Evolutionary conservation across 106 monocot species (phyloP).

Genomic region (Acorus gramineus): DNA sequence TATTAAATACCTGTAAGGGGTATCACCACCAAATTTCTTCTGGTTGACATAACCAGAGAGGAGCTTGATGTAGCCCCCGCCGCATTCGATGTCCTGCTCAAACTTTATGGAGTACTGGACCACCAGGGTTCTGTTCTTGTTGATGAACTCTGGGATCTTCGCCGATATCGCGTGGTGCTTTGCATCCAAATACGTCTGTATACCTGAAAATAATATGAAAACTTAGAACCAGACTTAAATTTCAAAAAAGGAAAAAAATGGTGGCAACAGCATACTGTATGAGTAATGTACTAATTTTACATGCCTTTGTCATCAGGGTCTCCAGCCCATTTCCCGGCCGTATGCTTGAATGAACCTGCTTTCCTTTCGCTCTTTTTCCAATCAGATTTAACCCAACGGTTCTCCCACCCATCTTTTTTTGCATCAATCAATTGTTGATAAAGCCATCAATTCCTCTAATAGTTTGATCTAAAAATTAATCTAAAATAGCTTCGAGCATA

Average conservation of each 20-base stretch:
- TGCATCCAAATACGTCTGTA: slow-evolving; percentile 79
- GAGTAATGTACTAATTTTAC: neutral
- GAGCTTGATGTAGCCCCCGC: slow-evolving; percentile 93
- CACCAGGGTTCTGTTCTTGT: slow-evolving; percentile 74
- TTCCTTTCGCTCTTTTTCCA: slow-evolving; percentile 99
- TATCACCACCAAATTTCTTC: slow-evolving; percentile 93
- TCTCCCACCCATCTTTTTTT: slow-evolving; percentile 76
- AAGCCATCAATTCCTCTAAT: no score
- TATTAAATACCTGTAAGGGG: slow-evolving; percentile 77
- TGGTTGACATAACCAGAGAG: slow-evolving; percentile 96
- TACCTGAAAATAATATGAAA: slow-evolving; percentile 25
- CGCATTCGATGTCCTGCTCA: slow-evolving; percentile 98
- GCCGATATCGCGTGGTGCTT: slow-evolving; percentile 88
- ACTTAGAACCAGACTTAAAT: neutral
- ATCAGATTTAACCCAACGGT: slow-evolving; percentile 88
- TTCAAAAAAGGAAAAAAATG: neutral
- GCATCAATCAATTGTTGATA: no score
- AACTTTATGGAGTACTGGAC: slow-evolving; percentile 90
- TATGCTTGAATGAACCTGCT: slow-evolving; percentile 89
- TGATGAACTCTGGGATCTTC: slow-evolving; percentile 77
- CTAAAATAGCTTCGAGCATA: no score
- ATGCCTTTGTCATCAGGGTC: slow-evolving; percentile 98
- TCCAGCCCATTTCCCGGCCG: slow-evolving; percentile 84
- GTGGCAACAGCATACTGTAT: no score
- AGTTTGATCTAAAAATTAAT: no score